Evolutionary conservation across 768 basidiomycete genomes (phyloP), one percentile per base, ranked within the genome.

Genomic region (Rhodocollybia butyracea): DNA sequence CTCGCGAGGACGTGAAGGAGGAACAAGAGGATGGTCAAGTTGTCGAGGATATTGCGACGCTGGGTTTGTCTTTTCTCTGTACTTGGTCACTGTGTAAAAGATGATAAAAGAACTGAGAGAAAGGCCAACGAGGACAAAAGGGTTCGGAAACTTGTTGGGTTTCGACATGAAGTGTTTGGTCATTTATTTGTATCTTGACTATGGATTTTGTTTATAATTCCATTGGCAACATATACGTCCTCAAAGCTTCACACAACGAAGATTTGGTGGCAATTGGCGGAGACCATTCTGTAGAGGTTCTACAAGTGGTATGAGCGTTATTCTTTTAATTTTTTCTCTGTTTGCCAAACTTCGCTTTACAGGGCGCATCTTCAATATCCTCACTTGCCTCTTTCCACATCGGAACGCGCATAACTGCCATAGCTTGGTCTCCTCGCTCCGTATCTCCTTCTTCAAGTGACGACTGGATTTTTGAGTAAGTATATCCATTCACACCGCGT

Each of bases 351-450:
- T 43, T 30, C 43, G 48, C 57, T 53, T 41, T 58, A 31, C 63
- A 82, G 79, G 71, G 68, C 61, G 69, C 74, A 61, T 67, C 77
- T 0, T 70, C 74, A 17, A 78, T 70, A 63, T 73, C 72, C 56
- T 72, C 71, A 32, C 61, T 93, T 61, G 89, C 89, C 41, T 83
- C 83, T 19, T 92, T 92, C 63, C 80, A 89, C 69, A 70, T 92
- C 40, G 90, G 91, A 19, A 75, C 78, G 10, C 77, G 82, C 47
- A 76, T 89, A 40, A 90, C 88, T 2, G 81, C 91, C 4, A 67
- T 93, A 13, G 88, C 91, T 2, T 93, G 89, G 86, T 92, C 91
- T 2, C 77, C 88, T 38, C 73, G 76, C 12, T 75, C 88, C 6
- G 71, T 82, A 5, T 92, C 91, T 5, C 87, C 90, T 2, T 79